Percentiles rank a stretch among this genome's conserved stretches.
phyloP scores from a whole-genome alignment of 768 basidiomycete species.

The Gymnopilus dilepis region DNA sequence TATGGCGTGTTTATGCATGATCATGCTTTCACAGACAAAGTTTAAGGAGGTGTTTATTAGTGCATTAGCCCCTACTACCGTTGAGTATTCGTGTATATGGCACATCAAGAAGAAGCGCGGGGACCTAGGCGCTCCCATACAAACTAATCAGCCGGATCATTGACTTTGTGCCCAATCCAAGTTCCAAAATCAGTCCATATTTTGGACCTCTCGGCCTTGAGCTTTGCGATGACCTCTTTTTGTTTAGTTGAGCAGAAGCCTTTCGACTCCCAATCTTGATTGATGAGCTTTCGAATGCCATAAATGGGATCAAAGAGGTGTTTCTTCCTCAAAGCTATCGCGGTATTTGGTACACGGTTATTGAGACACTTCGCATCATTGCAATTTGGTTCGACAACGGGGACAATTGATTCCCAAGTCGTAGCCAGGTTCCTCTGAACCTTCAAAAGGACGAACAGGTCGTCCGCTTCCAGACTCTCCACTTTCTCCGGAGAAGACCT shows the following conservation, averaged over 20 bases:
- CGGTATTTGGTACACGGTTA: neutral
- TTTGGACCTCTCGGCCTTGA: neutral
- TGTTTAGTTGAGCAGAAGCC: constrained; percentile 2
- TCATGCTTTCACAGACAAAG: no score
- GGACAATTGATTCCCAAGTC: neutral
- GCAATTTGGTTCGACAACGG: neutral
- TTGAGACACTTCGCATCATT: neutral
- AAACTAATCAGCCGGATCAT: neutral
- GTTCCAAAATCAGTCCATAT: neutral
- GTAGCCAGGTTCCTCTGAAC: neutral
- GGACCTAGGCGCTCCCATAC: no score
- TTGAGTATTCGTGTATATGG: no score
- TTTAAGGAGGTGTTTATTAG: no score
- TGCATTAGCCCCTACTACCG: no score
- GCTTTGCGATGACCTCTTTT: constrained; percentile 9
- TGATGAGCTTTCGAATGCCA: neutral
- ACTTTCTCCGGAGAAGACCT: neutral
- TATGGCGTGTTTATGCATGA: no score
- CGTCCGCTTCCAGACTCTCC: neutral
- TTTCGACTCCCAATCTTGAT: neutral
- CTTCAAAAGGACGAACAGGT: neutral
- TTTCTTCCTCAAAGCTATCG: neutral
- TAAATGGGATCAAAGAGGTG: neutral
- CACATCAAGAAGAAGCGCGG: no score
- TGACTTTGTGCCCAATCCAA: neutral